A percentile compares a stretch with the other conserved stretches of the same genome.
Conservation (phyloP, 139 green algal genomes). For the Monoraphidium neglectum region DNA sequence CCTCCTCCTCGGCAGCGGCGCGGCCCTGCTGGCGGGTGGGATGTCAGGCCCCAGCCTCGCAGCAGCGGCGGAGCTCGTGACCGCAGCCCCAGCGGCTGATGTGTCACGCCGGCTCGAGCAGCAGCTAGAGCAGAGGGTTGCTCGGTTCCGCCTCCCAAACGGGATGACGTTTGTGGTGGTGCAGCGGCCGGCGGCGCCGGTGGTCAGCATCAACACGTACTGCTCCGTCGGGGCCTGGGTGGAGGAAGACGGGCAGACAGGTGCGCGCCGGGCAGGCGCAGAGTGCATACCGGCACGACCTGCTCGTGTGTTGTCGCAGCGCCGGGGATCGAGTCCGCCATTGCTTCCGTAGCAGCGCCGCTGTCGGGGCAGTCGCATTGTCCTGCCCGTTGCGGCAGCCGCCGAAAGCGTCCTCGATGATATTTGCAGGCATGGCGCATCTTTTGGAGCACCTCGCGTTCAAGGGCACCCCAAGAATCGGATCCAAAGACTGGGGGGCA, state of each 20-base stretch:
- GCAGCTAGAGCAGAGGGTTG: constrained; percentile 58
- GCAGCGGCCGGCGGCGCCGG: constrained; percentile 62
- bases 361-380: neutral
- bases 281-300: neutral
- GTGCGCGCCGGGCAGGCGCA: constrained; percentile 9
- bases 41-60: no score
- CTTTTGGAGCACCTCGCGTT: constrained; percentile 89
- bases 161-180: constrained; percentile 89
- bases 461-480: constrained; percentile 60
- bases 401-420: neutral
- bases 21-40: no score
- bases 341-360: neutral
- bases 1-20: no score
- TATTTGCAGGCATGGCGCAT: constrained; percentile 72
- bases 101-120: neutral
- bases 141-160: constrained; percentile 84
- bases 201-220: constrained; percentile 78
- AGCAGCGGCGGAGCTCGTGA: no score
- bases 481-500: constrained; percentile 17
- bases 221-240: constrained; percentile 80
- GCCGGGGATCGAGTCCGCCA: neutral
- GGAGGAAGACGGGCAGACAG: constrained; percentile 72
- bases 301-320: neutral
- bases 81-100: no score
- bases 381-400: neutral